These are phyloP conservation scores for Aspergillus phoenicis DNA, from an alignment of 2,329 filamentous ascomycete species.

Conservation along the genomic window DNA sequence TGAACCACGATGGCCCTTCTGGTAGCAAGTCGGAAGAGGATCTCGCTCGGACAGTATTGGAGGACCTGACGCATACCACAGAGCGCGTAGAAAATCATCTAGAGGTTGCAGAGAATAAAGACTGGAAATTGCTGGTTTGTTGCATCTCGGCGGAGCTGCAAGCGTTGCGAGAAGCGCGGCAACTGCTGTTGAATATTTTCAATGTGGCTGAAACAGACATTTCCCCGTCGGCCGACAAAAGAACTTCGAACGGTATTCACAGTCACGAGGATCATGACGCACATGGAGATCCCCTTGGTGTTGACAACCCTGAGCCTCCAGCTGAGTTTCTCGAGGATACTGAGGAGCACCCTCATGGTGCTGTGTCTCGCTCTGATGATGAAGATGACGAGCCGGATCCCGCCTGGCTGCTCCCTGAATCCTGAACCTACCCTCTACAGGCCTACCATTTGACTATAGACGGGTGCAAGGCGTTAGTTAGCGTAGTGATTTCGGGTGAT, in stretches of 20 bases:
- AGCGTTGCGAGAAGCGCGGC: slow-evolving; percentile 49
- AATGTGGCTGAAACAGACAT: slow-evolving; percentile 27
- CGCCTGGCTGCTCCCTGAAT: slow-evolving; percentile 44
- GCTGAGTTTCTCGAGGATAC: slow-evolving; percentile 39
- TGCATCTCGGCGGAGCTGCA: slow-evolving; percentile 65
- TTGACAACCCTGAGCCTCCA: slow-evolving; percentile 40
- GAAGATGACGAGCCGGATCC: slow-evolving; percentile 50
- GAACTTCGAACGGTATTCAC: slow-evolving; percentile 7
- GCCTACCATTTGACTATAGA: background rate
- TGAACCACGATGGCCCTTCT: slow-evolving; percentile 14
- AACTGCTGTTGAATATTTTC: slow-evolving; percentile 40
- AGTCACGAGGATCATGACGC: slow-evolving; percentile 11
- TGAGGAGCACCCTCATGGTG: slow-evolving; percentile 23
- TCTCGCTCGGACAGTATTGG: slow-evolving; percentile 38
- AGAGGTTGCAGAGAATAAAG: slow-evolving; percentile 53
- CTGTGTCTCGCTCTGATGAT: slow-evolving; percentile 35
- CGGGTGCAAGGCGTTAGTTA: background rate
- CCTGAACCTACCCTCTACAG: background rate
- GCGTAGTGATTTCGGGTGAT: background rate
- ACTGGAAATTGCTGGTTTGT: slow-evolving; percentile 64
- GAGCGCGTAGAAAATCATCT: slow-evolving; percentile 53
- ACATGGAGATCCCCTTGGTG: slow-evolving; percentile 25
- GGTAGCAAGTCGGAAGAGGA: slow-evolving; percentile 25
- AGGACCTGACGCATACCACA: slow-evolving; percentile 52
- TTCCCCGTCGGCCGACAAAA: slow-evolving; percentile 11